Base-by-base conservation (phyloP, 345 rosid genomes). In the Brassica carinata region DNA sequence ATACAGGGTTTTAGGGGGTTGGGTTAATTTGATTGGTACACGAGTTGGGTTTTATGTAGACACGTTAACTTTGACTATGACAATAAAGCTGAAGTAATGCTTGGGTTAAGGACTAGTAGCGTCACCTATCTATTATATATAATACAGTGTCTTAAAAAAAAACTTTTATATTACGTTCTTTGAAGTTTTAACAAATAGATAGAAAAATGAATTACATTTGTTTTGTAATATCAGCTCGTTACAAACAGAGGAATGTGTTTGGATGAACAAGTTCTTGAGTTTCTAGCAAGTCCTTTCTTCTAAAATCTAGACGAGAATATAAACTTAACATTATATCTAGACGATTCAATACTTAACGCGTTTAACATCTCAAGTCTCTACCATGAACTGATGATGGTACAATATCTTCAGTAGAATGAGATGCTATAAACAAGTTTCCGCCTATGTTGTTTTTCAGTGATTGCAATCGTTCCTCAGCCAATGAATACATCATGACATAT, bases 381-480 rank as follows among this genome's bases (percentile, higher is more conserved):
- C 63, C 59, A 71, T 64, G 30, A 33, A 15, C 14, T 61, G 75
- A 48, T 64, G 36, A 55, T 70, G 63, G 34, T 64, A 23, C 45
- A 38, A 0, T 3, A 26, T 23, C 73, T 79, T 92, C 87, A 95
- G 79, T 93, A 95, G 85, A 90, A 95, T 64, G 92, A 90, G 78
- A 91, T 85, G 85, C 89, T 88, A 66, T 88, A 93, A 14, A 91
- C 33, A 63, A 93, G 85, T 82, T 93, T 95, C 82, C 98, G 82
- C 68, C 92, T 84, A 19, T 93, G 91, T 78, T 89, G 93, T 59
- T 89, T 86, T 94, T 83, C 67, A 11, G 34, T 10, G 66, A 48
- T 10, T 69, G 48, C 34, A 62, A 73, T 57, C 3, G 10, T 34
- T 51, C 13, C 8, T 34, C 58, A 23, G 71, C 34, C 23, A 78